A percentile compares a stretch with the other conserved stretches of the same genome.
phyloP scores from a whole-genome alignment of 1,284 basidiomycete species.

The Volvariella surrecta region DNA sequence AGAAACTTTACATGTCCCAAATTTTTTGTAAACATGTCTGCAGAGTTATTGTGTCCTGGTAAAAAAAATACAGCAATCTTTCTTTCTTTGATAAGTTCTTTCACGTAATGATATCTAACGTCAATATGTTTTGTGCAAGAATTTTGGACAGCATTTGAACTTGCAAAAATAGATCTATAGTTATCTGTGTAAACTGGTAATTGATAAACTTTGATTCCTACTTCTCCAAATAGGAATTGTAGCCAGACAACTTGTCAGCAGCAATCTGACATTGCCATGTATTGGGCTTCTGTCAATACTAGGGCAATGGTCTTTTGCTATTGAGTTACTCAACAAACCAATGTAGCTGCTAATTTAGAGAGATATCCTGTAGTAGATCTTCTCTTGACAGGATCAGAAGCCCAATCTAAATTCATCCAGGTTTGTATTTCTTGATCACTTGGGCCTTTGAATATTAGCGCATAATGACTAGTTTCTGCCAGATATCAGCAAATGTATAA shows the following conservation, averaged over 20 bases:
- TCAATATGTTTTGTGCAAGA: slow-evolving; percentile 32
- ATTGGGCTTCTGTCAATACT: slow-evolving; percentile 25
- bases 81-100: slow-evolving; percentile 18
- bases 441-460: not conserved
- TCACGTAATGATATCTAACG: slow-evolving; percentile 26
- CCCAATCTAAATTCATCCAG: slow-evolving; percentile 22
- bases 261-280: slow-evolving; percentile 20
- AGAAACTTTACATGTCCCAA: not conserved
- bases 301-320: slow-evolving; percentile 19
- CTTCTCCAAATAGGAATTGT: slow-evolving; percentile 13
- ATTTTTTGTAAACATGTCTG: slow-evolving; percentile 1
- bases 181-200: slow-evolving; percentile 24
- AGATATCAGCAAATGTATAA: not conserved
- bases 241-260: slow-evolving; percentile 18
- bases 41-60: slow-evolving; percentile 12
- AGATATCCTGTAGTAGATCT: slow-evolving; percentile 17
- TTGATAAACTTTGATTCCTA: slow-evolving; percentile 9
- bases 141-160: slow-evolving; percentile 20
- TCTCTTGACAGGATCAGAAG: slow-evolving; percentile 9
- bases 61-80: slow-evolving; percentile 11
- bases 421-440: slow-evolving; percentile 10
- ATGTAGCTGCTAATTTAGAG: slow-evolving; percentile 11
- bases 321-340: not conserved
- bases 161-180: slow-evolving; percentile 23
- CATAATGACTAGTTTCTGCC: not conserved